A percentile compares a stretch with the other conserved stretches of the same genome.
Evolutionary conservation across 495 filamentous ascomycete genomes (phyloP).

Genomic region (Lophium mytilinum): DNA sequence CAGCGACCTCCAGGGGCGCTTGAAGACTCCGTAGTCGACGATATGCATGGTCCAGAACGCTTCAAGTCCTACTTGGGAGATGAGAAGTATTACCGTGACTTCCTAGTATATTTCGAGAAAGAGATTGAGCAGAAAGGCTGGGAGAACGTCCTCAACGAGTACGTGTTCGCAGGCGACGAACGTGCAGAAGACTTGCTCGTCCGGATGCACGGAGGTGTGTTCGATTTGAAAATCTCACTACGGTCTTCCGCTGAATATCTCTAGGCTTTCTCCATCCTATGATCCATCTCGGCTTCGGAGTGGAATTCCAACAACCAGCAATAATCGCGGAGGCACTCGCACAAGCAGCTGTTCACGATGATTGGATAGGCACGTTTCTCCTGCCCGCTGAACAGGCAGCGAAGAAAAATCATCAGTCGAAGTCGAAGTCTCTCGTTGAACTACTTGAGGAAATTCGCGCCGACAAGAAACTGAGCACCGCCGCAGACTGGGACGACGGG

Average conservation of each 20-base stretch:
- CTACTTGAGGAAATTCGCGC: slow-evolving; percentile 51
- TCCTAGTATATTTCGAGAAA: slow-evolving; percentile 60
- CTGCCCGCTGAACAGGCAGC: slow-evolving; percentile 46
- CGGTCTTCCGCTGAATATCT: slow-evolving; percentile 8
- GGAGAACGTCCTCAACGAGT: slow-evolving; percentile 50
- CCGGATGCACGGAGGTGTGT: slow-evolving; percentile 48
- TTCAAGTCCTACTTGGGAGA: slow-evolving; percentile 48
- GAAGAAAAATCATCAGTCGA: slow-evolving; percentile 18
- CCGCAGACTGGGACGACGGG: slow-evolving; percentile 44
- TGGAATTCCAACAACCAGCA: slow-evolving; percentile 74
- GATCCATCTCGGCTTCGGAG: slow-evolving; percentile 76
- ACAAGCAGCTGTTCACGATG: slow-evolving; percentile 57
- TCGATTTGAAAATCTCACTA: background rate
- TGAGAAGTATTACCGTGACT: slow-evolving; percentile 54
- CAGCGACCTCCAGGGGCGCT: slow-evolving; percentile 45
- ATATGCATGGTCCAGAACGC: slow-evolving; percentile 43
- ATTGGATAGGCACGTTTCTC: slow-evolving; percentile 44
- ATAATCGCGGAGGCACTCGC: slow-evolving; percentile 76
- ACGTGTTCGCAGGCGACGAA: slow-evolving; percentile 56
- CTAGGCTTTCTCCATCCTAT: slow-evolving; percentile 68
- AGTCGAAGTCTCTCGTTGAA: slow-evolving; percentile 44
- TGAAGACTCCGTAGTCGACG: slow-evolving; percentile 39
- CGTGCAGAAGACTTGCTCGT: slow-evolving; percentile 53
- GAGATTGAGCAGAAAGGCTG: slow-evolving; percentile 60
- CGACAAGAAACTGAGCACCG: slow-evolving; percentile 45